Conservation (phyloP, 2,329 filamentous ascomycete species). For the Aspergillus ochraceus region DNA sequence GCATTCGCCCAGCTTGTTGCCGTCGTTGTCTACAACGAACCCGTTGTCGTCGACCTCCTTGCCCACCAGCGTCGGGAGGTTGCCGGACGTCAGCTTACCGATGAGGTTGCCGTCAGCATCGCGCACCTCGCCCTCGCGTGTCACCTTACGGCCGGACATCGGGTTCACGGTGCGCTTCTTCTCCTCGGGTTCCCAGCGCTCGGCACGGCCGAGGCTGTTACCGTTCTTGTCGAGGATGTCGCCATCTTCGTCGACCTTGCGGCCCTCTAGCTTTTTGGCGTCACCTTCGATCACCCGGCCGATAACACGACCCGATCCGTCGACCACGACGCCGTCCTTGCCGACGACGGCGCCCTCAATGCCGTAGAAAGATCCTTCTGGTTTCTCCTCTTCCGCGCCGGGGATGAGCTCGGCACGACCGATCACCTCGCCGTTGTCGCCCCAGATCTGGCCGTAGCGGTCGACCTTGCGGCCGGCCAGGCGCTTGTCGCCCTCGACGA, state of each 20-base stretch:
- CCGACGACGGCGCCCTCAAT: slow-evolving; percentile 57
- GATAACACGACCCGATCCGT: slow-evolving; percentile 38
- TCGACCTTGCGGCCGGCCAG: slow-evolving; percentile 64
- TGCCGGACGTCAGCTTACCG: slow-evolving; percentile 47
- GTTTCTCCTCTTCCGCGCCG: slow-evolving; percentile 48
- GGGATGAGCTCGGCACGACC: slow-evolving; percentile 59
- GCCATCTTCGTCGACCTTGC: slow-evolving; percentile 67
- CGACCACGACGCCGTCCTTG: slow-evolving; percentile 58
- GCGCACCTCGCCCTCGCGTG: slow-evolving; percentile 51
- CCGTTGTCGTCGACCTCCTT: slow-evolving; percentile 50
- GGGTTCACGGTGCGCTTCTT: slow-evolving; percentile 58
- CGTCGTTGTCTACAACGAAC: slow-evolving; percentile 59
- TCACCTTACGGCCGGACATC: slow-evolving; percentile 57
- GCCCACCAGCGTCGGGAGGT: slow-evolving; percentile 43
- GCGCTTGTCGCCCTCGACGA: slow-evolving; percentile 58
- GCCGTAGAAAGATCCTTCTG: slow-evolving; percentile 61
- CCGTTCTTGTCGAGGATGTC: slow-evolving; percentile 68
- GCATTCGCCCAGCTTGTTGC: slow-evolving; percentile 64
- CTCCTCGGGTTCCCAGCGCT: slow-evolving; percentile 65
- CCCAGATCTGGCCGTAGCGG: slow-evolving; percentile 64
- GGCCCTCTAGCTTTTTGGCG: slow-evolving; percentile 62
- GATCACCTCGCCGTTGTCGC: slow-evolving; percentile 62
- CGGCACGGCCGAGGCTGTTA: slow-evolving; percentile 65
- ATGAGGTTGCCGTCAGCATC: slow-evolving; percentile 49
- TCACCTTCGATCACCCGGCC: slow-evolving; percentile 67